A percentile compares a stretch with the other conserved stretches of the same genome.
phyloP scores from a whole-genome alignment of 805 yeast species.

The Kodamaea kakaduensis region DNA sequence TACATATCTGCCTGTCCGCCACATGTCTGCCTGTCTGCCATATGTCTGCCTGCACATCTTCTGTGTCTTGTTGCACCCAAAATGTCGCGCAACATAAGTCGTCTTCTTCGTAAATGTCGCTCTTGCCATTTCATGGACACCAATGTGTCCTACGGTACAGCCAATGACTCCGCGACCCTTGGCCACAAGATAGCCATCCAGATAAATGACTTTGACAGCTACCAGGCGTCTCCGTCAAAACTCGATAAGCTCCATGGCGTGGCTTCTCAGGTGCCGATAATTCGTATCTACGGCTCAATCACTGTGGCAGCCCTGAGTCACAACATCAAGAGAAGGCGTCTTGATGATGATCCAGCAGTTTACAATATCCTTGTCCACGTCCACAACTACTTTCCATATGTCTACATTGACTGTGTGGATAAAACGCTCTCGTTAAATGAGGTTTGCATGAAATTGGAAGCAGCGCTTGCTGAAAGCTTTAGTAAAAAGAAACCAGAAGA shows the following conservation, averaged over 20 bases:
- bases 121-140: neutral
- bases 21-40: too few relatives aligned
- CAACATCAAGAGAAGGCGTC: conserved; percentile 1
- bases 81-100: too few relatives aligned
- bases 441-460: conserved; percentile 45
- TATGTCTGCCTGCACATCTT: too few relatives aligned
- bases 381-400: conserved; percentile 82
- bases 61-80: too few relatives aligned
- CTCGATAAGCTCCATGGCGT: conserved; percentile 45
- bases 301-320: conserved; percentile 35
- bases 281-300: conserved; percentile 72
- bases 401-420: conserved; percentile 62
- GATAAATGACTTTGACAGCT: conserved; percentile 62
- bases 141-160: neutral
- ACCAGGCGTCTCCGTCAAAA: conserved; percentile 51
- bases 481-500: conserved; percentile 9
- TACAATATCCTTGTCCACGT: conserved; percentile 54
- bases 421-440: conserved; percentile 26
- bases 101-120: too few relatives aligned
- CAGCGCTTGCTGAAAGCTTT: conserved; percentile 36
- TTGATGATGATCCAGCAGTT: conserved; percentile 11
- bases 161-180: neutral
- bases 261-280: conserved; percentile 60
- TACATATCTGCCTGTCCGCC: too few relatives aligned
- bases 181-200: conserved; percentile 35